These are phyloP conservation scores for Xylaria sp. DNA, from an alignment of 2,329 filamentous ascomycete species.

Conservation along the genomic window DNA sequence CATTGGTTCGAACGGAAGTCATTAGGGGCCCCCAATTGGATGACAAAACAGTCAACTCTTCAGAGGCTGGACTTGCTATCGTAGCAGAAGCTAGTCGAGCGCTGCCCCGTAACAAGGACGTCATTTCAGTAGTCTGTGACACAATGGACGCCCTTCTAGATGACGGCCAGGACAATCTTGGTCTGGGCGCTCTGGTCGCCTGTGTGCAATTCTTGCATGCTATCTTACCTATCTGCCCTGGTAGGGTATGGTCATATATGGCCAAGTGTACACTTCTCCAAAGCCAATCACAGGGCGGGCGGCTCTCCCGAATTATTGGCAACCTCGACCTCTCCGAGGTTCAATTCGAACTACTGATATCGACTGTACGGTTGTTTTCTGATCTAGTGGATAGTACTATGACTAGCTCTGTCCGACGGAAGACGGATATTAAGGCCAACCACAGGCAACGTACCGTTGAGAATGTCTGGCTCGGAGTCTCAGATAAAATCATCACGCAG, in stretches of 20 bases:
- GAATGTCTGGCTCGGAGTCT: slow-evolving; percentile 74
- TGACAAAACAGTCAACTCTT: slow-evolving; percentile 35
- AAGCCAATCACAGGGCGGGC: slow-evolving; percentile 77
- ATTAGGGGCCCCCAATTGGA: slow-evolving; percentile 48
- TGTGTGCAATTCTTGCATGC: slow-evolving; percentile 84
- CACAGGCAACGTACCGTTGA: slow-evolving; percentile 57
- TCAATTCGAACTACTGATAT: slow-evolving; percentile 79
- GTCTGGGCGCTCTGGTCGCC: slow-evolving; percentile 72
- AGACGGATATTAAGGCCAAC: slow-evolving; percentile 61
- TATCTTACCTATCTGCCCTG: slow-evolving; percentile 77
- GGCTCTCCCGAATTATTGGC: slow-evolving; percentile 81
- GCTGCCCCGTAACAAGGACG: slow-evolving; percentile 71
- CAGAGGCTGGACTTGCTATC: slow-evolving; percentile 57
- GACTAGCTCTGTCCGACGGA: slow-evolving; percentile 73
- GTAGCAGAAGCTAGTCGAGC: slow-evolving; percentile 68
- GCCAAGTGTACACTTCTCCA: slow-evolving; percentile 83
- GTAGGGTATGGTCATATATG: slow-evolving; percentile 89
- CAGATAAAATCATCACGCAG: slow-evolving; percentile 78
- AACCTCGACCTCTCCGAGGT: slow-evolving; percentile 81
- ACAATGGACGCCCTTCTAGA: slow-evolving; percentile 80
- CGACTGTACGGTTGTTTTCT: slow-evolving; percentile 78
- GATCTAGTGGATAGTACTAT: slow-evolving; percentile 80
- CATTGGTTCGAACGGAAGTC: slow-evolving; percentile 68
- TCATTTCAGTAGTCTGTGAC: slow-evolving; percentile 83
- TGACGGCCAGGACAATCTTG: slow-evolving; percentile 69